Base-by-base conservation (phyloP, 2,329 filamentous ascomycete species). In the Stromatinia cepivora region DNA sequence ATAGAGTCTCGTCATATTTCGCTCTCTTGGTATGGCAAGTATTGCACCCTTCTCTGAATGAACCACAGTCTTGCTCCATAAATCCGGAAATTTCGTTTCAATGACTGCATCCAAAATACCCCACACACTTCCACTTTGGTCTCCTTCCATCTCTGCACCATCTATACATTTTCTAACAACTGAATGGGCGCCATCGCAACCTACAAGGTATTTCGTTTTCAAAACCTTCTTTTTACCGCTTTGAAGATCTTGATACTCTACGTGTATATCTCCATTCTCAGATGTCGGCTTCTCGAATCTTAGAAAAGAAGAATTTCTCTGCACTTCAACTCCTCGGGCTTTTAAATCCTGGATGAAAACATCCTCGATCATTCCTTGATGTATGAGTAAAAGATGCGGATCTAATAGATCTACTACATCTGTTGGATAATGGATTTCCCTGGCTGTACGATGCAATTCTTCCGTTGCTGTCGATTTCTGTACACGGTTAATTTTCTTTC, bases 141-240 rank as follows among this genome's bases (percentile, higher is more conserved):
- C 86, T 46, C 86, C 88, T 0, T 88, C 71, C 87, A 90, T 89
- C 31, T 81, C 70, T 63, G 84, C 84, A 1, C 84, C 83, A 10
- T 85, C 84, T 4, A 87, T 80, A 0, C 82, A 82, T 66, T 81
- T 82, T 20, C 86, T 81, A 6, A 87, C 80, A 4, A 78, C 79
- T 45, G 84, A 86, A 73, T 87, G 85, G 0, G 86, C 84, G 28
- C 83, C 83, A 71, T 85, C 83, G 66, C 86, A 88, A 0, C 89
- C 90, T 5, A 92, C 82, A 42, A 92, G 81, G 71, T 90, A 92
- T 75, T 88, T 88, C 8, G 85, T 83, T 52, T 80, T 83, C 3
- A 89, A 79, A 0, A 78, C 75, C 4, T 85, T 82, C 0, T 83
- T 86, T 69, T 87, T 86, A 56, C 86, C 85, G 7, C 82, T 80